A percentile compares a stretch with the other conserved stretches of the same genome.
Conservation (phyloP, 345 rosid species). For the Hypericum perforatum region DNA sequence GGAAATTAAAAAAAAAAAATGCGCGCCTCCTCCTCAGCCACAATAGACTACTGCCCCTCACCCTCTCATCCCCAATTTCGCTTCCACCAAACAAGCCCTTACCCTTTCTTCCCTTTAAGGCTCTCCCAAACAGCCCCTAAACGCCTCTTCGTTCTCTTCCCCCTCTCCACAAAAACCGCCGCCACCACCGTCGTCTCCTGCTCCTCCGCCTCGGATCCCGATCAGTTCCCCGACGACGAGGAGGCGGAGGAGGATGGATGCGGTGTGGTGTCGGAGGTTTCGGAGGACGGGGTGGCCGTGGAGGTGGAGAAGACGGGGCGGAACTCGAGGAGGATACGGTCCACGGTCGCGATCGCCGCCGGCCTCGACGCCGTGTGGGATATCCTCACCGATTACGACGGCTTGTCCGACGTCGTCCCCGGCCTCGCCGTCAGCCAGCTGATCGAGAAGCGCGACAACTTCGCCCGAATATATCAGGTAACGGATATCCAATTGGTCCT, state of each 20-base stretch:
- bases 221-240: slow-evolving; percentile 12
- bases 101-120: slow-evolving; percentile 5
- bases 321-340: slow-evolving; percentile 59
- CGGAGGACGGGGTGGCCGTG: slow-evolving; percentile 43
- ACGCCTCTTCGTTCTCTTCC: slow-evolving; percentile 11
- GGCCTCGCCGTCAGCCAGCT: slow-evolving; percentile 72
- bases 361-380: slow-evolving; percentile 66
- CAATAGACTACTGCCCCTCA: slow-evolving; percentile 6
- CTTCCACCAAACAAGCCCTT: not conserved
- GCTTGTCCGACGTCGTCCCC: slow-evolving; percentile 64
- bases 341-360: slow-evolving; percentile 59
- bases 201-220: slow-evolving; percentile 3
- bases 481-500: not conserved
- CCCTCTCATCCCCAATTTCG: slow-evolving; percentile 3
- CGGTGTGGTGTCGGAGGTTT: slow-evolving; percentile 21
- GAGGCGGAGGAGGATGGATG: slow-evolving; percentile 25
- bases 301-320: slow-evolving; percentile 50
- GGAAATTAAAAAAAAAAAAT: too few relatives aligned
- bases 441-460: slow-evolving; percentile 61
- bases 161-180: slow-evolving; percentile 25
- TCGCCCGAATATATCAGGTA: slow-evolving; percentile 76
- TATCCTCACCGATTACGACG: slow-evolving; percentile 72
- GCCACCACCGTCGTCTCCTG: not conserved
- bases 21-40: slow-evolving; percentile 14
- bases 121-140: slow-evolving; percentile 2